phyloP scores from a whole-genome alignment of 2,329 filamentous ascomycete genomes.

The Davidsoniella virescens region DNA sequence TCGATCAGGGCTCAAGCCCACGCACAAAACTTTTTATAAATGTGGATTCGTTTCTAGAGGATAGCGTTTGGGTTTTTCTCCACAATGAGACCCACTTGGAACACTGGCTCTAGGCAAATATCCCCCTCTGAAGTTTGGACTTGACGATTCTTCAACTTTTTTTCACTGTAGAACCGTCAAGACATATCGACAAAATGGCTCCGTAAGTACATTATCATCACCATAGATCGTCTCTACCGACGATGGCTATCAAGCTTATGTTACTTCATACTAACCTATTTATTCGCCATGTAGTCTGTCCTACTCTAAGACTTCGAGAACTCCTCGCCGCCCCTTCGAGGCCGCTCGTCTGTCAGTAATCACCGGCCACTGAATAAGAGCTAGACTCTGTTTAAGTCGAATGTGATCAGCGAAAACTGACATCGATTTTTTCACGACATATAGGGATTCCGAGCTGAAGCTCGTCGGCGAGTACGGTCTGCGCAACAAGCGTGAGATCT shows the following conservation, averaged over 20 bases:
- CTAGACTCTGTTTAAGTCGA: constrained; percentile 96
- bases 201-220: constrained; percentile 21
- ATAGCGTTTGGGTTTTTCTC: not conserved
- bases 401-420: constrained; percentile 55
- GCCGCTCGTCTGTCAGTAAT: constrained; percentile 98
- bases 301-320: constrained; percentile 99
- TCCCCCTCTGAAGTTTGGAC: constrained; percentile 7
- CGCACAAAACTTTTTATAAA: constrained; percentile 9
- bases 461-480: constrained; percentile 99
- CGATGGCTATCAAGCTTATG: not conserved
- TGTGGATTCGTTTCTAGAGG: no score
- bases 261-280: constrained; percentile 13
- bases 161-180: constrained; percentile 15
- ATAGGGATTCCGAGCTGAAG: constrained; percentile 98
- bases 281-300: constrained; percentile 20
- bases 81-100: not conserved
- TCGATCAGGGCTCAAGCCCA: constrained; percentile 12
- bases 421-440: constrained; percentile 23
- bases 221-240: not conserved
- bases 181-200: constrained; percentile 25
- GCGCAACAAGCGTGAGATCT: constrained; percentile 99
- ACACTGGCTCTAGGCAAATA: not conserved
- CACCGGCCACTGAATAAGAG: constrained; percentile 94
- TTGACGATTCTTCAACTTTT: constrained; percentile 13
- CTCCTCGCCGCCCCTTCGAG: constrained; percentile 96